Evolutionary conservation across 2,329 filamentous ascomycete genomes (phyloP).

Genomic region (Ilyonectria robusta): DNA sequence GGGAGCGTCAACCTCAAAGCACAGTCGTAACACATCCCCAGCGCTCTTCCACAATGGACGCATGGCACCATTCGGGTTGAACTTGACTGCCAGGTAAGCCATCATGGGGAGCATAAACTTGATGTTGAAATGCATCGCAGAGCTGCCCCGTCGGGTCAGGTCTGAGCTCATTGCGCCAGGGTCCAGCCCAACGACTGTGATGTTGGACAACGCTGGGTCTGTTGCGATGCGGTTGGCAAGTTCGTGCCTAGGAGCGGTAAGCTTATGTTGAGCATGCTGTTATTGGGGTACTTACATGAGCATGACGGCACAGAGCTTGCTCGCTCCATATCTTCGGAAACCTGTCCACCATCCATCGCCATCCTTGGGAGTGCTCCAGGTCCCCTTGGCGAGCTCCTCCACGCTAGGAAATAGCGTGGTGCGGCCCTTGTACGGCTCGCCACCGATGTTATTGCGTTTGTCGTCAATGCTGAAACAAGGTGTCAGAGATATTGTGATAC

Average conservation of each 20-base stretch:
- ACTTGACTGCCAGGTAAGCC: slow-evolving; percentile 40
- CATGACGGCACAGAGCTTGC: slow-evolving; percentile 56
- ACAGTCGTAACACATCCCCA: slow-evolving; percentile 49
- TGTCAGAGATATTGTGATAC: slow-evolving; percentile 19
- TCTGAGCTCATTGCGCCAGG: slow-evolving; percentile 56
- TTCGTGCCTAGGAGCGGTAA: slow-evolving; percentile 49
- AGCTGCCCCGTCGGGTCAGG: slow-evolving; percentile 47
- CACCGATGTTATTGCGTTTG: slow-evolving; percentile 42
- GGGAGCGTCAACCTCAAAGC: slow-evolving; percentile 48
- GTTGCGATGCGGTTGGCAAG: slow-evolving; percentile 51
- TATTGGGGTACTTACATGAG: slow-evolving; percentile 45
- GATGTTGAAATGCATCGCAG: slow-evolving; percentile 42
- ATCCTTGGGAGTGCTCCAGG: slow-evolving; percentile 52
- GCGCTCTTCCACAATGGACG: slow-evolving; percentile 53
- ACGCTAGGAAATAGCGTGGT: slow-evolving; percentile 49
- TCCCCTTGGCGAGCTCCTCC: slow-evolving; percentile 51
- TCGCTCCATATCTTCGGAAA: slow-evolving; percentile 56
- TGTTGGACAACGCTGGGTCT: slow-evolving; percentile 52
- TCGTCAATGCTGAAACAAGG: slow-evolving; percentile 46
- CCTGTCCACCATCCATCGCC: slow-evolving; percentile 48
- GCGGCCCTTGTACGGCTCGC: slow-evolving; percentile 42
- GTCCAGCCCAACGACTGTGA: slow-evolving; percentile 56
- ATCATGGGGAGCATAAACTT: slow-evolving; percentile 46
- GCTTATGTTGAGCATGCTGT: neutral
- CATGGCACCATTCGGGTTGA: slow-evolving; percentile 50